Base-by-base conservation (phyloP, 768 basidiomycete genomes). In the Suillus subluteus region DNA sequence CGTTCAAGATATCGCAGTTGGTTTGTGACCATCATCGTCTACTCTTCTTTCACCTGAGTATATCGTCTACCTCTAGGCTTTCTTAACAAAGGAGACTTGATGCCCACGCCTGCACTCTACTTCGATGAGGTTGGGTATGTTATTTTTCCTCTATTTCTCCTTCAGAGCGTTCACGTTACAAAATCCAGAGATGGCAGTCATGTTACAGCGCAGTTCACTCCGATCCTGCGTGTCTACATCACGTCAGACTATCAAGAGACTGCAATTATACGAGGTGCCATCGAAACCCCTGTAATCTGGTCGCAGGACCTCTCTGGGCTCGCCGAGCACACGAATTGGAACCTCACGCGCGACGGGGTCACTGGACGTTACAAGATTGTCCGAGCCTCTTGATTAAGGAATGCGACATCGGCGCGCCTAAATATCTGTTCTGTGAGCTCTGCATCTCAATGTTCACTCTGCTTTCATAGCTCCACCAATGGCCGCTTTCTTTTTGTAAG, bases 241-340 rank as follows among this genome's bases (percentile, higher is more conserved):
- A 59, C 21, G 9, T 63, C 62, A 8, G 62, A 63, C 50, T 63
- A 63, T 63, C 50, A 62, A 38, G 62, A 58, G 16, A 30, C 48
- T 11, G 9, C 46, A 5, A 30, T 62, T 4, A 4, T 56, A 18
- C n/a, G 37, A 26, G 30, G 5, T 18, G 62, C 50, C 26, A 58
- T 62, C 50, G 32, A 58, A 4, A 62, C 48, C 7, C 35, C n/a
- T 7, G 15, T 9, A 50, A 58, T 62, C 18, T 62, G 50, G 62
- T 2, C 21, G 30, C 21, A 37, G 4, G 30, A 59, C 21, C 62
- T 63, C 1, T 1, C 26, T 3, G 30, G 4, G 16, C 62, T 59
- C 6, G 0, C 7, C 4, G n/a, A 58, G 16, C 11, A 1, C 62
- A 63, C 62, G 8, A 63, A 30, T 37, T 63, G 62, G 62, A 63